Conservation (phyloP, 2,329 filamentous ascomycete species). For the Fusarium sp. region DNA sequence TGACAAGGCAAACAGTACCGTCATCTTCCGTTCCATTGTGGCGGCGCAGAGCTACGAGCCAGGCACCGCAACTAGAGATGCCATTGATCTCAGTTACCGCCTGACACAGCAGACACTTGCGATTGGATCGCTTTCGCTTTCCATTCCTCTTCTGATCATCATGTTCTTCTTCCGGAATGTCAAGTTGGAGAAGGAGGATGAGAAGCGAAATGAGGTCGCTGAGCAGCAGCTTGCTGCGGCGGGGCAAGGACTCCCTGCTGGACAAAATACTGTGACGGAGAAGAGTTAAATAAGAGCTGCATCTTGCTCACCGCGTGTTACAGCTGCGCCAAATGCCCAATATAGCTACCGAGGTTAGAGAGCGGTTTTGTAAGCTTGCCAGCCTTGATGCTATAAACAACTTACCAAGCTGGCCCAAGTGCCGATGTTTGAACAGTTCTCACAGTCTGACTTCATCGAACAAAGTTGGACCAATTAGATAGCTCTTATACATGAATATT, state of each 20-base stretch:
- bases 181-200: slow-evolving; percentile 25
- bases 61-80: slow-evolving; percentile 8
- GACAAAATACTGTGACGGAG: background rate
- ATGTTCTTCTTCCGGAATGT: slow-evolving; percentile 19
- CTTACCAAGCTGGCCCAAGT: background rate
- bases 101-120: slow-evolving; percentile 31
- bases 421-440: background rate
- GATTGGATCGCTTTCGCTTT: slow-evolving; percentile 25
- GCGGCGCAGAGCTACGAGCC: slow-evolving; percentile 16
- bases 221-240: slow-evolving; percentile 24
- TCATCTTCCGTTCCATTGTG: slow-evolving; percentile 28
- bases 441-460: background rate
- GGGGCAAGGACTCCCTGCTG: background rate
- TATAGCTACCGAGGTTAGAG: too few relatives aligned
- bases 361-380: too few relatives aligned
- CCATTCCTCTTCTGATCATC: background rate
- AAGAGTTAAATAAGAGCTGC: background rate
- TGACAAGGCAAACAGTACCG: background rate
- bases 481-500: background rate
- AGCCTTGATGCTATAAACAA: too few relatives aligned
- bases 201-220: slow-evolving; percentile 22
- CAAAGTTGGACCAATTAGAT: background rate
- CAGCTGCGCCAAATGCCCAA: too few relatives aligned
- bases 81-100: slow-evolving; percentile 18
- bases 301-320: too few relatives aligned